These are phyloP conservation scores for Saccharomyces hybrid DNA, from an alignment of 1,139 yeast genomes.

Conservation along the genomic window DNA sequence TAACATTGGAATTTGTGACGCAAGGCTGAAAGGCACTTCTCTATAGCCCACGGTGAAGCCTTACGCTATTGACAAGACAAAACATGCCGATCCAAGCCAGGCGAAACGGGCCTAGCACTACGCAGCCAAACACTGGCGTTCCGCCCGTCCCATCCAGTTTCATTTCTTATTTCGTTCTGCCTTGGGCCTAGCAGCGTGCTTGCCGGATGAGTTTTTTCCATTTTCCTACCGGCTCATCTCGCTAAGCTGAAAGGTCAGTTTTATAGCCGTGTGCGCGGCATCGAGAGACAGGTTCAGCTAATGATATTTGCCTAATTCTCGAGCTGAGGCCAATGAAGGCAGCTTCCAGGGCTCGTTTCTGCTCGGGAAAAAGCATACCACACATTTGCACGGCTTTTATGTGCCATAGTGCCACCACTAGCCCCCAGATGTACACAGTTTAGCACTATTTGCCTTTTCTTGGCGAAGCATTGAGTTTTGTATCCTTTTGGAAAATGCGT, in stretches of 20 bases:
- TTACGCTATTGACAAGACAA: neutral
- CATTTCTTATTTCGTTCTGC: neutral
- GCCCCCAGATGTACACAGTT: neutral
- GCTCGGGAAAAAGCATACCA: neutral
- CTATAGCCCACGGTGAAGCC: neutral
- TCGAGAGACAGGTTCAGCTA: neutral
- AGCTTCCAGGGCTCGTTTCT: neutral
- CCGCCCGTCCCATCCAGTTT: neutral
- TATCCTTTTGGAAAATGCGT: neutral
- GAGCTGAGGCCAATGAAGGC: neutral
- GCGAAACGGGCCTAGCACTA: neutral
- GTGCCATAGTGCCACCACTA: neutral
- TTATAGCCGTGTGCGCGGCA: neutral
- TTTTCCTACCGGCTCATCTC: neutral
- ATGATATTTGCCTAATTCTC: neutral
- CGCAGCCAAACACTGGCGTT: neutral
- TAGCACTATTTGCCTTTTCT: neutral
- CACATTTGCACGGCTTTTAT: neutral
- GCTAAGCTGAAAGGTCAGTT: neutral
- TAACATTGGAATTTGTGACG: neutral
- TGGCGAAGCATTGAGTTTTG: neutral
- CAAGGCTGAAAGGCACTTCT: neutral
- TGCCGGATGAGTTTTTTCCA: neutral
- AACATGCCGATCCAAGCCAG: neutral
- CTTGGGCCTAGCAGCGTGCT: neutral